These are phyloP conservation scores for Tolypocladium endophyticum DNA, from an alignment of 2,329 filamentous ascomycete species.

Conservation along the genomic window DNA sequence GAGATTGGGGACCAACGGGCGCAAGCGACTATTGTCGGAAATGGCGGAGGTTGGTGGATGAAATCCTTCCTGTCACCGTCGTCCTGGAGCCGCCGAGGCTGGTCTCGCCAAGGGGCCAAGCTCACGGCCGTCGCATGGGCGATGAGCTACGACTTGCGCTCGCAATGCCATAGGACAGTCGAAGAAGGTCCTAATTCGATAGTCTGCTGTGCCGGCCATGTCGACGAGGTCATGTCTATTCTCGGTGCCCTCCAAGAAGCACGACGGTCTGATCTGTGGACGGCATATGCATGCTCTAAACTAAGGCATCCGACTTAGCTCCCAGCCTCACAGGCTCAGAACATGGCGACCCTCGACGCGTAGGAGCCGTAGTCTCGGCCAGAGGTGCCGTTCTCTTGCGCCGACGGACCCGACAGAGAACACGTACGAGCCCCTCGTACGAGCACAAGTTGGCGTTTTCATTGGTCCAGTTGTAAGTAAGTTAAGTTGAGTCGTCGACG, in stretches of 20 bases:
- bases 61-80: neutral
- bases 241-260: neutral
- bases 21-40: neutral
- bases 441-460: too few species aligned
- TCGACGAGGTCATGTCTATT: neutral
- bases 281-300: neutral
- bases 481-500: neutral
- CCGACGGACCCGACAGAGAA: neutral
- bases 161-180: neutral
- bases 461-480: too few species aligned
- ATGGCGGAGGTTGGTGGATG: neutral
- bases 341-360: neutral
- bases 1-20: neutral
- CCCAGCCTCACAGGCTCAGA: neutral
- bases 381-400: neutral
- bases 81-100: slow-evolving; percentile 4
- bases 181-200: neutral
- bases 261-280: neutral
- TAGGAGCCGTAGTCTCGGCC: neutral
- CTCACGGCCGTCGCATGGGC: neutral
- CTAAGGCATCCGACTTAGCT: neutral
- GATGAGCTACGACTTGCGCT: neutral
- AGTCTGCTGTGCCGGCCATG: neutral
- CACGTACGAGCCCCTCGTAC: neutral
- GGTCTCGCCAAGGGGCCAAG: neutral